Evolutionary conservation across 1,284 basidiomycete species (phyloP).

Genomic region (Trichosporon ovoides): DNA sequence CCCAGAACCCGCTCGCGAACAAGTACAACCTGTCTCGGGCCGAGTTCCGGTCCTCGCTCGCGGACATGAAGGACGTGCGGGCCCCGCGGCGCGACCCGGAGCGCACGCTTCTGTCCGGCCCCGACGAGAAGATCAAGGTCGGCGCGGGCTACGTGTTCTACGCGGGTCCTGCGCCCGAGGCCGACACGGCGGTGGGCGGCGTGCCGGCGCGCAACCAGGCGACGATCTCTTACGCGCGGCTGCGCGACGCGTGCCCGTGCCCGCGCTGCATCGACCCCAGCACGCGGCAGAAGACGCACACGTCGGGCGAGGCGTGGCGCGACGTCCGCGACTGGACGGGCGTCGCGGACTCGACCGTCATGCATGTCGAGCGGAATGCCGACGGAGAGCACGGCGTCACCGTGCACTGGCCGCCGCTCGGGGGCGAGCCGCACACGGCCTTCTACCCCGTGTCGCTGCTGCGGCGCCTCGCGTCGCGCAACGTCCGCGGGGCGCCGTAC

Average conservation of each 20-base stretch:
- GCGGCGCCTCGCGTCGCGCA: constrained; percentile 9
- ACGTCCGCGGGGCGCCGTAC: constrained; percentile 14
- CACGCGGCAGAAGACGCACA: constrained; percentile 72
- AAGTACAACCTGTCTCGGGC: not conserved
- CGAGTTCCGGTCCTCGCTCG: not conserved
- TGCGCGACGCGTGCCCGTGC: constrained; percentile 59
- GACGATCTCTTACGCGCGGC: constrained; percentile 45
- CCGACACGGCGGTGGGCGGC: not conserved
- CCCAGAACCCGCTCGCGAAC: not conserved
- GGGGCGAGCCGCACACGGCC: constrained; percentile 9
- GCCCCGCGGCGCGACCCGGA: not conserved
- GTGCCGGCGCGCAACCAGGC: not conserved
- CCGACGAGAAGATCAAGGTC: constrained; percentile 7
- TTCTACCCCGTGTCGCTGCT: constrained; percentile 20
- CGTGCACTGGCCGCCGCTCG: constrained; percentile 12
- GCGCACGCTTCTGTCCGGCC: constrained; percentile 4
- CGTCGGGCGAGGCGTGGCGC: constrained; percentile 28
- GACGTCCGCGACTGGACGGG: constrained; percentile 33
- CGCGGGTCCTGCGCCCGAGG: constrained; percentile 9
- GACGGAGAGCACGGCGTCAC: constrained; percentile 10
- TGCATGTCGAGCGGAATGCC: constrained; percentile 25
- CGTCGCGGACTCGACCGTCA: constrained; percentile 53
- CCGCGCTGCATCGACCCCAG: constrained; percentile 62
- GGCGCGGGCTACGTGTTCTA: constrained; percentile 15
- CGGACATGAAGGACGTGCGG: too few species aligned